Evolutionary conservation across 306 rosid genomes (phyloP), one percentile per base, ranked within the genome.

Genomic region (Rubus idaeus): DNA sequence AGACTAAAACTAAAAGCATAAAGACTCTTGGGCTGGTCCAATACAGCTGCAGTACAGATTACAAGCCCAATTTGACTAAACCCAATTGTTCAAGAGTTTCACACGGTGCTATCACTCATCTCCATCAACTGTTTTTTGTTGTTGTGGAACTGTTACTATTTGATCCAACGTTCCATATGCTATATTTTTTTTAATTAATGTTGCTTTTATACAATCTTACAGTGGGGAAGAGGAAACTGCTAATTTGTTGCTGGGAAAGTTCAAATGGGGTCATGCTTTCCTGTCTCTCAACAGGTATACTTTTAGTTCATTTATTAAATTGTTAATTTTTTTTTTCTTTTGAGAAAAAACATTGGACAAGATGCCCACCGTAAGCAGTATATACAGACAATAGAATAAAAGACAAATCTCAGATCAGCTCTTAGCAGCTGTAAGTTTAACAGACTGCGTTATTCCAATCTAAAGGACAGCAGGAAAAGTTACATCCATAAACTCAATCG

Each of bases 261-360:
- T 95, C 88, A 95, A 95, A 79, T 95, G 98, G 98, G 98, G 98
- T 80, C 98, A 95, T 60, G 91, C 93, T 65, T 95, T 92, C 85
- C 75, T 82, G 77, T 92, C 98, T 44, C 87, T 95, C 75, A 95
- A 95, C 76, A 81, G 93, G 99, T 92, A 85, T 80, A 81, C 6
- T 42, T 50, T 39, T 44, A 45, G 20, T 70, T 77, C 53, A 41
- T 71, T 58, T 45, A 2, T 78, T 18, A 13, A 68, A 11, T 21
- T 66, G 41, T 73, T n/a, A 67, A 13, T 23, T 52, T 53, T 16
- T 60, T 51, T 18, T 10, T 23, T 61, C 3, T 26, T 60, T 3
- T 3, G 46, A 39, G 5, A 61, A 64, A 47, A 39, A 16, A 37
- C 47, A 64, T 39, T 1, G 13, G 23, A 6, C 46, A 39, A 39